phyloP scores from a whole-genome alignment of 139 green algal species.

The Closterium sp. region DNA sequence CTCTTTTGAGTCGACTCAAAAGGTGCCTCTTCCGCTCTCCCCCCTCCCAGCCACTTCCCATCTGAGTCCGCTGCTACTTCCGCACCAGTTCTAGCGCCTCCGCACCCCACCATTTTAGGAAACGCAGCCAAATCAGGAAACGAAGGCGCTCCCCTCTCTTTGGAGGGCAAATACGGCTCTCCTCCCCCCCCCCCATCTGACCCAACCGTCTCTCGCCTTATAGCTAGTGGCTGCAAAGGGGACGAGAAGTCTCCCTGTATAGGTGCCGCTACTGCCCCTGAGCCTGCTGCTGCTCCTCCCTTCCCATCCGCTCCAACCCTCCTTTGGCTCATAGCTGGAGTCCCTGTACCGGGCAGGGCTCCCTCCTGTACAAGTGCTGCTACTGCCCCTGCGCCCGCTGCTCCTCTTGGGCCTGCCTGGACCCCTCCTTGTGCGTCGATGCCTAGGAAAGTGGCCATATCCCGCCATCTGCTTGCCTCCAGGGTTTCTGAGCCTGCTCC shows the following conservation, averaged over 20 bases:
- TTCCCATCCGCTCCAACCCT: background rate
- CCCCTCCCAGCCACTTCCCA: too few relatives aligned
- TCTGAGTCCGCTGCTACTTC: background rate
- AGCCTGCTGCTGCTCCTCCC: background rate
- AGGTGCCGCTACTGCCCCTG: too few relatives aligned
- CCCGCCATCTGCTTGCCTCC: background rate
- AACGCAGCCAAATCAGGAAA: background rate
- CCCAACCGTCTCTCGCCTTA: background rate
- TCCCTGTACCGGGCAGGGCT: background rate
- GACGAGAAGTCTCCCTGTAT: too few relatives aligned
- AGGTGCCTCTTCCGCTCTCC: too few relatives aligned
- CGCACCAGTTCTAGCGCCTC: background rate
- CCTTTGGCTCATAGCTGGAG: background rate
- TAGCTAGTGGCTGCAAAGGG: too few relatives aligned
- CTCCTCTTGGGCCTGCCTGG: background rate
- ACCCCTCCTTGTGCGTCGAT: background rate
- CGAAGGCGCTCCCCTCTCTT: too few relatives aligned
- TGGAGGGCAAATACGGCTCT: too few relatives aligned
- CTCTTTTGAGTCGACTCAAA: too few relatives aligned
- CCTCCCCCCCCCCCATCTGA: background rate
- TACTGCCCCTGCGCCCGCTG: background rate
- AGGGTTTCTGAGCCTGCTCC: background rate
- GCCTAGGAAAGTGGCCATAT: background rate
- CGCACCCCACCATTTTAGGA: background rate
- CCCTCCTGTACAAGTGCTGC: background rate